Evolutionary conservation across 129 eudicot species (phyloP).

Genomic region (Flaveria linearis): DNA sequence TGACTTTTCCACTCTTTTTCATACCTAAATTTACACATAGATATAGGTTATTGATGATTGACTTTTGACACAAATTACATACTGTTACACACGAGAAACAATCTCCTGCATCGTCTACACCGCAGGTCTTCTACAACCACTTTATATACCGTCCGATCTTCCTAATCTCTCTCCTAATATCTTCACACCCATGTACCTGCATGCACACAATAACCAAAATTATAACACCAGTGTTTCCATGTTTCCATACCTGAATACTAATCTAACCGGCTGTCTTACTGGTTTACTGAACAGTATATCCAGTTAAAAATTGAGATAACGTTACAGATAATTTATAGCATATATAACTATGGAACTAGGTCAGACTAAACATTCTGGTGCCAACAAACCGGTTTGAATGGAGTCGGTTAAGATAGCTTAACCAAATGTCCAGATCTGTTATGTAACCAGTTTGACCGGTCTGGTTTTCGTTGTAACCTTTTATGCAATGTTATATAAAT

Average conservation of each 20-base stretch:
- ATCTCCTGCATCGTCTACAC: constrained; percentile 2
- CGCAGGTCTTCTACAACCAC: constrained; percentile 13
- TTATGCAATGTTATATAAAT: too few species aligned
- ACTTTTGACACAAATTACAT: constrained; percentile 12
- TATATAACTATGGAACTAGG: too few species aligned
- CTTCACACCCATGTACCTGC: constrained; percentile 98
- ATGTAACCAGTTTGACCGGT: not conserved
- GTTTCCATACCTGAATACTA: too few species aligned
- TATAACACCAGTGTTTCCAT: too few species aligned
- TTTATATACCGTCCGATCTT: constrained; percentile 54
- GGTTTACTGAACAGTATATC: too few species aligned
- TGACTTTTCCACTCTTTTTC: constrained; percentile 18
- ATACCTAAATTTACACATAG: constrained; percentile 26
- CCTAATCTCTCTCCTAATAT: constrained; percentile 76
- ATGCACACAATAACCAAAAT: constrained; percentile 9
- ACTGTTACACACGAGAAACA: constrained; percentile 16
- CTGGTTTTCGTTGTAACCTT: too few species aligned
- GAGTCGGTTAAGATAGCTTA: too few species aligned
- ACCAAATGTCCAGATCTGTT: not conserved
- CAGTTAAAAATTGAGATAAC: too few species aligned
- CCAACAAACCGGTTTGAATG: too few species aligned
- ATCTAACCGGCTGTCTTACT: too few species aligned
- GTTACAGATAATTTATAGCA: too few species aligned
- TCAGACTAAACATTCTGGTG: too few species aligned
- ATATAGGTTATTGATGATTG: constrained; percentile 8